Conservation (phyloP, 306 rosid genomes). For the Neltuma alba region DNA sequence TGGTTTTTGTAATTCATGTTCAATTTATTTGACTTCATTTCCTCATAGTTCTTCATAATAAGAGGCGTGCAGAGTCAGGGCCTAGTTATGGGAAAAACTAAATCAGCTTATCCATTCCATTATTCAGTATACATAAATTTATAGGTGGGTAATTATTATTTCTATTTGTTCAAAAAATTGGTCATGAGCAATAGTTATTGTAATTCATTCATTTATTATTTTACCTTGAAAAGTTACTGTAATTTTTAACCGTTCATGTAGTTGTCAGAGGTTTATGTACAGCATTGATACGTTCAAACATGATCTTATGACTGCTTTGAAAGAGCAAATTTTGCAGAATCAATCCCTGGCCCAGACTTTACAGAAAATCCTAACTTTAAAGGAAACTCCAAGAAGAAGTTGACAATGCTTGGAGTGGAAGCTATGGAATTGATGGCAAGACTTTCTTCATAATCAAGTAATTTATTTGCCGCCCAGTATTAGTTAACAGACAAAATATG, state of each 20-base stretch:
- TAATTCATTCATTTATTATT: no score
- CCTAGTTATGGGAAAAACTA: neutral
- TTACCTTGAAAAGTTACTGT: neutral
- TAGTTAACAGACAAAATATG: neutral
- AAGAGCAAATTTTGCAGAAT: neutral
- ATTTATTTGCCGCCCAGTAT: neutral
- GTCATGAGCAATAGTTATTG: neutral
- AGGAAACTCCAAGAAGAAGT: neutral
- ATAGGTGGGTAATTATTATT: no score
- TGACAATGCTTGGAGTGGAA: neutral
- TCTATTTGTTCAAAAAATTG: neutral
- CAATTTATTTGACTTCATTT: neutral
- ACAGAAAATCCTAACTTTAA: neutral
- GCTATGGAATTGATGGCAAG: neutral
- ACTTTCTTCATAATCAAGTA: neutral
- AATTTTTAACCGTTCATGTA: neutral
- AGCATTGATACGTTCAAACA: neutral
- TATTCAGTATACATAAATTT: neutral
- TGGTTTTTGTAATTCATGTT: neutral
- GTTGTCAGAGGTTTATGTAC: neutral
- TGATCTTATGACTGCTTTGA: neutral
- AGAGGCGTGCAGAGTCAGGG: neutral
- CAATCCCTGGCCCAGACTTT: neutral
- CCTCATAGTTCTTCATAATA: neutral
- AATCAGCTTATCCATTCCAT: neutral